phyloP scores from a whole-genome alignment of 345 rosid genomes.

The Stellera chamaejasme region DNA sequence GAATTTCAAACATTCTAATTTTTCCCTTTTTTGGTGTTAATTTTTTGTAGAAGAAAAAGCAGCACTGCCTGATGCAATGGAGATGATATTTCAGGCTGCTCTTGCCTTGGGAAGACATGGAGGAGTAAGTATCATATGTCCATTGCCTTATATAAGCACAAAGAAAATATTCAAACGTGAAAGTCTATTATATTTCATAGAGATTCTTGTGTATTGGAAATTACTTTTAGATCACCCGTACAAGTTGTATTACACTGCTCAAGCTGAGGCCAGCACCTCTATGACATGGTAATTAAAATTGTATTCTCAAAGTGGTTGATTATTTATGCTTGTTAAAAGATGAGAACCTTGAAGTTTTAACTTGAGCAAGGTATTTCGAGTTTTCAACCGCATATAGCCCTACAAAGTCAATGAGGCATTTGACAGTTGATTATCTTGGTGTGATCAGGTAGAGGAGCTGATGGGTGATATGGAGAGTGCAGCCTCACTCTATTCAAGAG shows the following conservation, averaged over 20 bases:
- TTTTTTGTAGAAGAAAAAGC: slow-evolving; percentile 61
- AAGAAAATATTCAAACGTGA: too few species aligned
- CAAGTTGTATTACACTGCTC: background rate
- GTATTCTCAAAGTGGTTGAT: background rate
- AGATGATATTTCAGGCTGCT: slow-evolving; percentile 84
- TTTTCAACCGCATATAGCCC: background rate
- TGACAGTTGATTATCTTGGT: too few species aligned
- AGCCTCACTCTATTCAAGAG: slow-evolving; percentile 50
- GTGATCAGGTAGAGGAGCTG: slow-evolving; percentile 62
- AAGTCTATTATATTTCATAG: too few species aligned
- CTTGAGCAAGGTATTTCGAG: background rate
- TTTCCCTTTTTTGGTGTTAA: slow-evolving; percentile 6
- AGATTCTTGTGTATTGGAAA: too few species aligned
- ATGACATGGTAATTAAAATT: background rate
- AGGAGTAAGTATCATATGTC: slow-evolving; percentile 47
- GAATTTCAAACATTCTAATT: too few species aligned
- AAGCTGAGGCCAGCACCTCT: too few species aligned
- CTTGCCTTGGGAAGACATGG: slow-evolving; percentile 73
- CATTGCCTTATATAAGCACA: background rate
- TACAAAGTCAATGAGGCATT: too few species aligned
- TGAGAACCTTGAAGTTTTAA: background rate
- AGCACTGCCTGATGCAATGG: slow-evolving; percentile 97
- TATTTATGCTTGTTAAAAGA: background rate
- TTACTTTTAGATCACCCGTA: too few species aligned
- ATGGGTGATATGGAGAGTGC: slow-evolving; percentile 70